These are phyloP conservation scores for Sindora glabra DNA, from an alignment of 306 rosid species.

Conservation along the genomic window DNA sequence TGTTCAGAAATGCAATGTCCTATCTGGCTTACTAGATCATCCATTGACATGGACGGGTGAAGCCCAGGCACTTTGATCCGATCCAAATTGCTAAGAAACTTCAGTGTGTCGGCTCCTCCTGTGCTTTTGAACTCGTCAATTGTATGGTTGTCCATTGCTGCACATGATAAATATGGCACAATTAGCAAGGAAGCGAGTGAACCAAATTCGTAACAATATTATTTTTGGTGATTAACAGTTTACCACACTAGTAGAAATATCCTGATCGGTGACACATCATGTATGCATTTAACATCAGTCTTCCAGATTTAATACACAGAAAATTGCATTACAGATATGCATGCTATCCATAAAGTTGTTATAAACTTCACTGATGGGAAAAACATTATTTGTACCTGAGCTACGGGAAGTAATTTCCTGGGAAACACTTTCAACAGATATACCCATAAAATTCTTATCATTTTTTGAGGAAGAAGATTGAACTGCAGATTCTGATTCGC, in stretches of 20 bases:
- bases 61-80: slow-evolving; percentile 64
- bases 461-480: slow-evolving; percentile 54
- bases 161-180: slow-evolving; percentile 1
- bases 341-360: too few relatives aligned
- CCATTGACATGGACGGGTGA: slow-evolving; percentile 61
- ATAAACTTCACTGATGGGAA: too few relatives aligned
- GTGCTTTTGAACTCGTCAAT: slow-evolving; percentile 24
- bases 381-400: too few relatives aligned
- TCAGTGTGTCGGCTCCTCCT: slow-evolving; percentile 33
- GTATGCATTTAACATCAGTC: not conserved
- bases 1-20: slow-evolving; percentile 57
- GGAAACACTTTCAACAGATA: slow-evolving; percentile 34
- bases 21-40: slow-evolving; percentile 55
- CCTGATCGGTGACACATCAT: not conserved
- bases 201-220: too few relatives aligned
- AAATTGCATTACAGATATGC: not conserved
- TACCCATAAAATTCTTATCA: slow-evolving; percentile 39
- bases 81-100: slow-evolving; percentile 39
- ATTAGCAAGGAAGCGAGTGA: not conserved
- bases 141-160: slow-evolving; percentile 29
- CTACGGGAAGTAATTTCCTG: slow-evolving; percentile 51
- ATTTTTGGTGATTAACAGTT: too few relatives aligned
- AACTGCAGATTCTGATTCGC: slow-evolving; percentile 51
- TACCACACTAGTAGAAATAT: too few relatives aligned
- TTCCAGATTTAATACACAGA: not conserved